Percentiles rank a stretch among this genome's conserved stretches.
These are phyloP conservation scores for Lolium rigidum DNA, from an alignment of 176 grass and related monocot genomes.

Conservation along the genomic window DNA sequence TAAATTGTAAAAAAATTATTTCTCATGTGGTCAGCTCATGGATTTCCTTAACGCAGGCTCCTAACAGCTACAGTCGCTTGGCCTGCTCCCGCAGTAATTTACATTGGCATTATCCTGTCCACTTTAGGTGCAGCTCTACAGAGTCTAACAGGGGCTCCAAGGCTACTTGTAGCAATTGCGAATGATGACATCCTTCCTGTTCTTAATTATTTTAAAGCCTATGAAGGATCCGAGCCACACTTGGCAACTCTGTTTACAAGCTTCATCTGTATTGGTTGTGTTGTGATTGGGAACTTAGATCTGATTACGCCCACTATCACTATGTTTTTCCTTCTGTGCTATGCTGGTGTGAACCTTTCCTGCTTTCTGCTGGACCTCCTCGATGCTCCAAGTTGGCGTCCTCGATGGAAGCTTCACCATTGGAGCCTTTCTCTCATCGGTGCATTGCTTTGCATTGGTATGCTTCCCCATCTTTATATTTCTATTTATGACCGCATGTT, in stretches of 20 bases:
- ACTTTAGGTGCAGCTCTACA: constrained; percentile 96
- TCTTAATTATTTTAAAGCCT: constrained; percentile 89
- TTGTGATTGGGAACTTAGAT: constrained; percentile 91
- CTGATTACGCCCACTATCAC: constrained; percentile 95
- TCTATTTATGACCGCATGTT: constrained; percentile 20
- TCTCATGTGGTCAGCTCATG: background rate
- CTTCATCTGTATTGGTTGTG: constrained; percentile 88
- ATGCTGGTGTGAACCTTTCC: constrained; percentile 92
- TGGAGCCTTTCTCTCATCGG: constrained; percentile 93
- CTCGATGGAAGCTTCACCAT: constrained; percentile 96
- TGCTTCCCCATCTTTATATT: constrained; percentile 22
- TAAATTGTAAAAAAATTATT: constrained; percentile 10
- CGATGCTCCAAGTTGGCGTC: constrained; percentile 98
- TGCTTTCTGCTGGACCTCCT: constrained; percentile 97
- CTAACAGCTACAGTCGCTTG: constrained; percentile 87
- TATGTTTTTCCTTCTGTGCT: constrained; percentile 98
- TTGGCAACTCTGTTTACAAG: constrained; percentile 88
- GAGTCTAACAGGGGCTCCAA: constrained; percentile 87
- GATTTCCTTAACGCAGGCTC: constrained; percentile 65
- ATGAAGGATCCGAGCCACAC: constrained; percentile 83
- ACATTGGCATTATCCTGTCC: constrained; percentile 84
- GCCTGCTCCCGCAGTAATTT: constrained; percentile 84
- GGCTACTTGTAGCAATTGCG: constrained; percentile 89
- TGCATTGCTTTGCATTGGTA: constrained; percentile 93
- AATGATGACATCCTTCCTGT: constrained; percentile 97